Conservation (phyloP, 1,284 basidiomycete genomes). For the Sphaerobolus stellatus region DNA sequence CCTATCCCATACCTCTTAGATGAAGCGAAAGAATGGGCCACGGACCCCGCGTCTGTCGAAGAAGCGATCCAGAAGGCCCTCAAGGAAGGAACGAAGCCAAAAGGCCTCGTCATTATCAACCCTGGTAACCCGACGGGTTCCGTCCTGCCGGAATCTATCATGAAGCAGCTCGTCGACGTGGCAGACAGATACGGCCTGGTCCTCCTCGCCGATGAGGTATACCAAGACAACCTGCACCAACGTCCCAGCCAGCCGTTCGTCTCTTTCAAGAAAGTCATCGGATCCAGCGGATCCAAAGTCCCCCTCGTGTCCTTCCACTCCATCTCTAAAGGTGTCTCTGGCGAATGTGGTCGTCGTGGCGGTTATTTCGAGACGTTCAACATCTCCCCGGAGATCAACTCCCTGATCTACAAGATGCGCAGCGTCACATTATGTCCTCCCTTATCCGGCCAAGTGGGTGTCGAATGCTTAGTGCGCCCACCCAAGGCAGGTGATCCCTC, state of each 20-base stretch:
- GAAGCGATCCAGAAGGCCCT: conserved; percentile 68
- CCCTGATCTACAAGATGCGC: conserved; percentile 94
- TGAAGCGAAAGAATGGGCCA: conserved; percentile 82
- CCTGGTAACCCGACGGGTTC: conserved; percentile 95
- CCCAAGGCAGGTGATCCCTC: conserved; percentile 74
- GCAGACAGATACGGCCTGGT: conserved; percentile 86
- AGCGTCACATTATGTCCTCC: conserved; percentile 88
- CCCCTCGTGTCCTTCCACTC: conserved; percentile 93
- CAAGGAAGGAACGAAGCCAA: conserved; percentile 62
- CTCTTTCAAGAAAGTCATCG: conserved; percentile 88
- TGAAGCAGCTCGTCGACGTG: conserved; percentile 72
- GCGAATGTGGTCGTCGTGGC: conserved; percentile 91
- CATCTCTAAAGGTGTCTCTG: conserved; percentile 91
- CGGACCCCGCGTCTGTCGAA: conserved; percentile 72
- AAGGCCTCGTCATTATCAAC: conserved; percentile 92
- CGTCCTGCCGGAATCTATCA: conserved; percentile 69
- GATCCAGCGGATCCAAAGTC: conserved; percentile 59
- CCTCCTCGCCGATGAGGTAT: conserved; percentile 93
- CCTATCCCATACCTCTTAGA: conserved; percentile 89
- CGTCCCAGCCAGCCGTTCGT: conserved; percentile 70
- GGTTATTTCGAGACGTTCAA: conserved; percentile 93
- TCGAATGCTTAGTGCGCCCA: conserved; percentile 88
- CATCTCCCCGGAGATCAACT: conserved; percentile 71
- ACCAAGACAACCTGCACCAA: conserved; percentile 88
- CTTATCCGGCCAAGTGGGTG: conserved; percentile 85